phyloP scores from a whole-genome alignment of 2,329 filamentous ascomycete genomes.

The Ophiocordyceps camponoti-floridani region DNA sequence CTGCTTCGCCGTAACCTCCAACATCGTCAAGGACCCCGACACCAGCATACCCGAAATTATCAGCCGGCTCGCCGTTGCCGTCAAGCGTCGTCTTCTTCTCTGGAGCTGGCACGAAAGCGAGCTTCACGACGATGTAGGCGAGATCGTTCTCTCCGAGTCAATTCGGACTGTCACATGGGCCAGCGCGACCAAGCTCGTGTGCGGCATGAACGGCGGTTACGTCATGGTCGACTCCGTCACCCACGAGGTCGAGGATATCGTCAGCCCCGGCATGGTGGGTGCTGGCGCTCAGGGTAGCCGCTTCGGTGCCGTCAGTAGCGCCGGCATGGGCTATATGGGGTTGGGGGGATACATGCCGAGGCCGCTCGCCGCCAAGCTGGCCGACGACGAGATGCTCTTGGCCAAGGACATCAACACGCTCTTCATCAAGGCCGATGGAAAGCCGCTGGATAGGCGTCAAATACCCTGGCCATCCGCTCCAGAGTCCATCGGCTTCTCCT shows the following conservation, averaged over 20 bases:
- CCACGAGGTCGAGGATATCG: constrained; percentile 59
- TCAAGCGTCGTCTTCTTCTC: constrained; percentile 74
- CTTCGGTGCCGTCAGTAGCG: constrained; percentile 67
- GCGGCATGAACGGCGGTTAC: constrained; percentile 82
- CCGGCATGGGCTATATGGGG: constrained; percentile 93
- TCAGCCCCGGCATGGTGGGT: constrained; percentile 55
- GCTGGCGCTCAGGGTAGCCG: constrained; percentile 46
- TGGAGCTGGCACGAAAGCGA: constrained; percentile 98
- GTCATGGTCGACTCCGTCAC: constrained; percentile 71
- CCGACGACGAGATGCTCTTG: constrained; percentile 72
- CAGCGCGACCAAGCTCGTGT: constrained; percentile 68
- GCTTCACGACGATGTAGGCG: constrained; percentile 51
- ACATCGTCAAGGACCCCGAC: constrained; percentile 76
- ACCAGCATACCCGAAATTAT: constrained; percentile 89
- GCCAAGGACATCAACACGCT: constrained; percentile 95
- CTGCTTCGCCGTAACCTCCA: constrained; percentile 83
- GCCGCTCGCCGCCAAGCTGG: constrained; percentile 67
- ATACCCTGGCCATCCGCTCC: constrained; percentile 85
- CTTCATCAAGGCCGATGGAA: constrained; percentile 74
- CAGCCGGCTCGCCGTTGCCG: constrained; percentile 75
- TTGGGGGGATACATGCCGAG: constrained; percentile 83
- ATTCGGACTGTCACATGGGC: constrained; percentile 88
- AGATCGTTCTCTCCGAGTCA: constrained; percentile 64
- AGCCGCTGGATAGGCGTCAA: constrained; percentile 65
- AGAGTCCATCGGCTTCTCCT: constrained; percentile 86